Evolutionary conservation across 2,329 filamentous ascomycete genomes (phyloP).

Genomic region (Bipolaris sorokiniana): DNA sequence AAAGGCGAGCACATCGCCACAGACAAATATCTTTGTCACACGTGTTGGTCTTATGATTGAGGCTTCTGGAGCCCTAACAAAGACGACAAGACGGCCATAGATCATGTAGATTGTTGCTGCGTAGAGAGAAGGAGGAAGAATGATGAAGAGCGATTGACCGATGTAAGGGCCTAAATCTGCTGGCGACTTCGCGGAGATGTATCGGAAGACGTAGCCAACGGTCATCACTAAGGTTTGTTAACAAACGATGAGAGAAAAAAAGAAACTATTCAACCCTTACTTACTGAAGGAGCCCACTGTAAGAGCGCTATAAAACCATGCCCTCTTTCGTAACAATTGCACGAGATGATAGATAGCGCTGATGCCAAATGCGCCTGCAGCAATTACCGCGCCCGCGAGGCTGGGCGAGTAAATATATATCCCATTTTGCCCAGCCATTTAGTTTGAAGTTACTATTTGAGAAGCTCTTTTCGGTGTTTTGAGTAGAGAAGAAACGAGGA

Average conservation of each 20-base stretch:
- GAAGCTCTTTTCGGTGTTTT: no score
- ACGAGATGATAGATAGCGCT: constrained; percentile 26
- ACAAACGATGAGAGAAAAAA: no score
- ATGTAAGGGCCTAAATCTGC: constrained; percentile 39
- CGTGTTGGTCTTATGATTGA: constrained; percentile 52
- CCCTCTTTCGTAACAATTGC: constrained; percentile 24
- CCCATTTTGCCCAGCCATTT: constrained; percentile 22
- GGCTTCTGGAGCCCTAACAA: constrained; percentile 49
- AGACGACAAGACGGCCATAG: constrained; percentile 47
- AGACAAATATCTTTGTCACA: constrained; percentile 62
- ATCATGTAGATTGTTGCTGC: constrained; percentile 56
- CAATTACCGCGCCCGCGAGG: constrained; percentile 15
- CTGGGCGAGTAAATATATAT: constrained; percentile 29
- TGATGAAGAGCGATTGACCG: constrained; percentile 44
- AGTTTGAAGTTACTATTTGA: no score
- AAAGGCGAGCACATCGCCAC: constrained; percentile 60
- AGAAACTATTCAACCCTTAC: not conserved
- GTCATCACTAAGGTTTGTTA: constrained; percentile 28
- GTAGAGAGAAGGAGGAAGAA: constrained; percentile 53
- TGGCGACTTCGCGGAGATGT: constrained; percentile 23
- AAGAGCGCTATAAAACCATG: constrained; percentile 34
- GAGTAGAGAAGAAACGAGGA: no score
- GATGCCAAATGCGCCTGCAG: constrained; percentile 22
- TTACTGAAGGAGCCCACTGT: constrained; percentile 26
- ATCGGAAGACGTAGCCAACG: constrained; percentile 25